Conservation (phyloP, 1,284 basidiomycete genomes). For the Sutorius eximius region DNA sequence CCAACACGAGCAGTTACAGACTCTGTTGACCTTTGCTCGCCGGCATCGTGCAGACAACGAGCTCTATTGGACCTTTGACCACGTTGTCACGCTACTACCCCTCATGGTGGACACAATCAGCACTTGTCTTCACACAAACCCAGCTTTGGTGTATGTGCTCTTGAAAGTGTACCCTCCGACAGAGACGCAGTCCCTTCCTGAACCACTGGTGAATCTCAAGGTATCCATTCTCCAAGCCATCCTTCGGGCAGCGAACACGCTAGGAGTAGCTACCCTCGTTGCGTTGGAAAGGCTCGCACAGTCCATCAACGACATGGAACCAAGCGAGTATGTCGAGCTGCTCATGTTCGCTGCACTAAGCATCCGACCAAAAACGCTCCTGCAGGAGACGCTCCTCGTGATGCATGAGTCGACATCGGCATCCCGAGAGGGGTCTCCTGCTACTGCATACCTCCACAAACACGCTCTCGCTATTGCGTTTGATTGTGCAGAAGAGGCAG, state of each 20-base stretch:
- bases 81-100: slow-evolving; percentile 37
- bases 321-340: slow-evolving; percentile 49
- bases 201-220: slow-evolving; percentile 35
- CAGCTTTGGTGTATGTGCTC: slow-evolving; percentile 52
- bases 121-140: slow-evolving; percentile 48
- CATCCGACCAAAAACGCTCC: slow-evolving; percentile 49
- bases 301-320: slow-evolving; percentile 41
- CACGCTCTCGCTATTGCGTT: slow-evolving; percentile 55
- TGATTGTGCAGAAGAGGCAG: slow-evolving; percentile 63
- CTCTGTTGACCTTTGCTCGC: slow-evolving; percentile 40
- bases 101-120: slow-evolving; percentile 35
- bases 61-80: slow-evolving; percentile 51
- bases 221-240: slow-evolving; percentile 45
- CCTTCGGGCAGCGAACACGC: slow-evolving; percentile 51
- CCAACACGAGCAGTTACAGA: slow-evolving; percentile 38
- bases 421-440: slow-evolving; percentile 21
- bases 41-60: slow-evolving; percentile 53
- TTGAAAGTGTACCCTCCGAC: slow-evolving; percentile 49
- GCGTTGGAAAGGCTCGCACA: slow-evolving; percentile 54
- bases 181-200: slow-evolving; percentile 33
- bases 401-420: slow-evolving; percentile 49
- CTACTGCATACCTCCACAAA: slow-evolving; percentile 48
- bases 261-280: slow-evolving; percentile 54
- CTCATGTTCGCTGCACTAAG: slow-evolving; percentile 50
- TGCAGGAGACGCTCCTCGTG: slow-evolving; percentile 59